Percentiles rank a stretch among this genome's conserved stretches.
Evolutionary conservation across 257 asterid genomes (phyloP).

Genomic region (Asclepias syriaca): DNA sequence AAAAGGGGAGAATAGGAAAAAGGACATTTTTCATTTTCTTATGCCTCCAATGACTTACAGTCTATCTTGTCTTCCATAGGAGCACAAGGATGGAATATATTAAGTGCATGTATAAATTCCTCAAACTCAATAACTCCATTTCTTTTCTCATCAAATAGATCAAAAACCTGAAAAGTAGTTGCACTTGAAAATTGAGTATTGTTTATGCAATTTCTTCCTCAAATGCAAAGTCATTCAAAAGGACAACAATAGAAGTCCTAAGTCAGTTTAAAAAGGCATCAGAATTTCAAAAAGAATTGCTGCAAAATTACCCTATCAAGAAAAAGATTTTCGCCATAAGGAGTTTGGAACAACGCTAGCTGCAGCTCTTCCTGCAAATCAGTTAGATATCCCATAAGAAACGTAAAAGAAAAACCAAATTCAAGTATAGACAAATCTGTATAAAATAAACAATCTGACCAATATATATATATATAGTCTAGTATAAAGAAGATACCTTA

Average conservation of each 20-base stretch:
- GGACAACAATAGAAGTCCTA: too few relatives aligned
- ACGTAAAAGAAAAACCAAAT: not conserved
- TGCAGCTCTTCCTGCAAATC: slow-evolving; percentile 78
- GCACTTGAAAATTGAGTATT: not conserved
- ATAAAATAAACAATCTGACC: too few relatives aligned
- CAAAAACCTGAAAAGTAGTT: slow-evolving; percentile 52
- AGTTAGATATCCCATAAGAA: slow-evolving; percentile 10
- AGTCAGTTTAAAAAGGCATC: too few relatives aligned
- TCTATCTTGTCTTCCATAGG: slow-evolving; percentile 64
- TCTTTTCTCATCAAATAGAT: slow-evolving; percentile 69
- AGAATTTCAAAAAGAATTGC: too few relatives aligned
- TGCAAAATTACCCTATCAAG: slow-evolving; percentile 69
- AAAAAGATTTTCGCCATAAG: slow-evolving; percentile 66
- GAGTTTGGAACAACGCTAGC: slow-evolving; percentile 68
- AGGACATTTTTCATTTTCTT: too few relatives aligned
- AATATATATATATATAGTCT: too few relatives aligned
- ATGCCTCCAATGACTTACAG: slow-evolving; percentile 33
- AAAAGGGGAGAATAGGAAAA: not conserved
- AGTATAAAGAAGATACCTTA: slow-evolving; percentile 37
- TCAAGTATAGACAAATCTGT: not conserved
- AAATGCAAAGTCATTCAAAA: not conserved
- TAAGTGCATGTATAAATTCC: slow-evolving; percentile 67
- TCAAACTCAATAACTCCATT: slow-evolving; percentile 81
- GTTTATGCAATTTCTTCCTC: not conserved
- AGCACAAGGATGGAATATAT: slow-evolving; percentile 68